Base-by-base conservation (phyloP, 164 flowering plant species). In the Magnolia changhungtana region DNA sequence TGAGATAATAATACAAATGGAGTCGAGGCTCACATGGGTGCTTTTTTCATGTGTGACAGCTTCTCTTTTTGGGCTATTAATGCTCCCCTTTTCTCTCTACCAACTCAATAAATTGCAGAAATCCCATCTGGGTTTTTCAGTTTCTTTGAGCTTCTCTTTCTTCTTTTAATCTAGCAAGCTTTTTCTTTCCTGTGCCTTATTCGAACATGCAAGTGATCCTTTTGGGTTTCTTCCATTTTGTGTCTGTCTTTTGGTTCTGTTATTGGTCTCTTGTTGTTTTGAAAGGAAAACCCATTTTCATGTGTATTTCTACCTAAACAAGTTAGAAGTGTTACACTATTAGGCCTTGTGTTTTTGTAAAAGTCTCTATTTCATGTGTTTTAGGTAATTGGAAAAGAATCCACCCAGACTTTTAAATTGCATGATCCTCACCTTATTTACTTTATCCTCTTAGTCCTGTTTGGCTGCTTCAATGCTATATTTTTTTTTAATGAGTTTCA, bases 1-100 rank as follows among this genome's bases (percentile, higher is more conserved):
- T 67, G 50, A 10, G 71, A 67, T 20, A 21, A 29, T 49, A 67
- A 76, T 69, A 74, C 55, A 69, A 58, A 23, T 20, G 77, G 78
- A 69, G 66, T 52, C 49, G 77, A 77, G 80, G 82, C 70, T 82
- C 82, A 82, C 82, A 80, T 78, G 84, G 82, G 77, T 75, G 71
- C 80, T 70, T 78, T 64, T 80, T 80, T 77, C 75, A 55, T 75
- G 63, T 68, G 79, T 82, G 82, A 80, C 80, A 78, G 74, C 81
- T 80, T 78, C 82, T 73, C 75, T 52, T 75, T 75, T 80, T 72
- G 79, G 73, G 76, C 79, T 66, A 78, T 76, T 78, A 69, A 58
- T 82, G 51, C 74, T 52, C 24, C 29, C 51, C 50, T 75, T 71
- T 71, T 66, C 76, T 74, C 79, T 55, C 61, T 37, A 72, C 23